Conservation (phyloP, 2,329 filamentous ascomycete species). For the Huntiella omanensis region DNA sequence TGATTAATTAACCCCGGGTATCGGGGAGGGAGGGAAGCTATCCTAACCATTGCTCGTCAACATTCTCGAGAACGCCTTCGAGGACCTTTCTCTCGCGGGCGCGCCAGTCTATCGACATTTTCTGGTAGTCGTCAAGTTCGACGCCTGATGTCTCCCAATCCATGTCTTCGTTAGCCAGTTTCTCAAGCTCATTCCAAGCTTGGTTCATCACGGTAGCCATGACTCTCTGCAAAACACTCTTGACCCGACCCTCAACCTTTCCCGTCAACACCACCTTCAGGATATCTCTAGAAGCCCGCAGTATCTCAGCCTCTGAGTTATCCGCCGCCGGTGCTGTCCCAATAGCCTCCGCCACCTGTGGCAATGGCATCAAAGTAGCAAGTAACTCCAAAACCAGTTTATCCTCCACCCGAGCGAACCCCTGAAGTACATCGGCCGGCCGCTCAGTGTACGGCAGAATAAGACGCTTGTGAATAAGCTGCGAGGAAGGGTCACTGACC, state of each 20-base stretch:
- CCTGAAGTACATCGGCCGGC: constrained; percentile 21
- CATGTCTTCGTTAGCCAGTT: constrained; percentile 27
- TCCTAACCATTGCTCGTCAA: constrained; percentile 12
- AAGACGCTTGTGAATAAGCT: constrained; percentile 17
- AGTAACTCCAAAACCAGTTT: constrained; percentile 33
- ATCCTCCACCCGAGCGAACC: constrained; percentile 32
- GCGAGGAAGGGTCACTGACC: constrained; percentile 27
- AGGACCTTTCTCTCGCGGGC: constrained; percentile 29
- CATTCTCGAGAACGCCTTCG: constrained; percentile 24
- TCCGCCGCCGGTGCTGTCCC: constrained; percentile 12
- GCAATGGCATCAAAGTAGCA: constrained; percentile 16
- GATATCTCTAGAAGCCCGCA: constrained; percentile 1
- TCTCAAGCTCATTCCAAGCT: constrained; percentile 24
- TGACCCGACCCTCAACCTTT: constrained; percentile 15
- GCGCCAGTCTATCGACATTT: constrained; percentile 30
- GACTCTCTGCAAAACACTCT: constrained; percentile 18
- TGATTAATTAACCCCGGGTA: too few relatives aligned
- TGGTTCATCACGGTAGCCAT: constrained; percentile 25
- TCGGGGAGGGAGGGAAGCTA: too few relatives aligned
- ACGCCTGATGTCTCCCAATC: constrained; percentile 22
- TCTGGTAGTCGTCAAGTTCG: constrained; percentile 25
- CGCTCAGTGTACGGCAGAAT: neutral
- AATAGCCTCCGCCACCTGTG: neutral
- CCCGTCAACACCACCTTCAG: constrained; percentile 8
- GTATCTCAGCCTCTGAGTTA: neutral